These are phyloP conservation scores for Fusarium cicatricum DNA, from an alignment of 2,329 filamentous ascomycete species.

Conservation along the genomic window DNA sequence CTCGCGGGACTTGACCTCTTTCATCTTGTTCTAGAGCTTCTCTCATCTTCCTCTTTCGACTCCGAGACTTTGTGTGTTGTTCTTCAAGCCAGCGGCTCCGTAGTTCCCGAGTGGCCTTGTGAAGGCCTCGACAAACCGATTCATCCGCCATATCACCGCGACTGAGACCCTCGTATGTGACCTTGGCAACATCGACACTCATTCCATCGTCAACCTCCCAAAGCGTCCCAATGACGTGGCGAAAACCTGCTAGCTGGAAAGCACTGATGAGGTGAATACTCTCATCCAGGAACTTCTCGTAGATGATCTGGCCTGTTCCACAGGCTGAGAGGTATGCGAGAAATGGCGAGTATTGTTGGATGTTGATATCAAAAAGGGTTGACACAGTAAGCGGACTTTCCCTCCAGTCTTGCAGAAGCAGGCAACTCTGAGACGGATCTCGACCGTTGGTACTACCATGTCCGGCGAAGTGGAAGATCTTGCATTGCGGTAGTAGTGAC, in stretches of 20 bases:
- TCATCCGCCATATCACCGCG: neutral
- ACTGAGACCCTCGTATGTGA: neutral
- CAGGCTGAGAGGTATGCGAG: slow-evolving; percentile 52
- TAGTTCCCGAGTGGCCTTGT: neutral
- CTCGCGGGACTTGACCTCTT: neutral
- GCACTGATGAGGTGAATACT: slow-evolving; percentile 45
- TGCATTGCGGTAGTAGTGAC: slow-evolving; percentile 33
- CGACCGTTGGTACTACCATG: neutral
- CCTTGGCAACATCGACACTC: slow-evolving; percentile 2
- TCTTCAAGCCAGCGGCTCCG: neutral
- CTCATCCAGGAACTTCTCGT: slow-evolving; percentile 46
- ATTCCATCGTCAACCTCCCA: slow-evolving; percentile 2
- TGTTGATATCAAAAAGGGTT: slow-evolving; percentile 21
- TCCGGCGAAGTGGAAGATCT: slow-evolving; percentile 56
- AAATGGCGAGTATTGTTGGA: slow-evolving; percentile 37
- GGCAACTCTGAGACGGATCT: slow-evolving; percentile 18
- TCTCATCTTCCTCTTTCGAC: neutral
- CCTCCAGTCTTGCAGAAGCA: slow-evolving; percentile 14
- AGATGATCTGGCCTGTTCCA: slow-evolving; percentile 40
- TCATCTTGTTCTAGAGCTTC: neutral
- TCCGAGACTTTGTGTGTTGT: neutral
- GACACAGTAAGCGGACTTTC: slow-evolving; percentile 18
- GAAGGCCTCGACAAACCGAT: neutral
- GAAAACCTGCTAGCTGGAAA: slow-evolving; percentile 9
- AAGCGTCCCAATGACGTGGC: slow-evolving; percentile 9